A percentile compares a stretch with the other conserved stretches of the same genome.
phyloP scores from a whole-genome alignment of 495 filamentous ascomycete genomes.

The Lasiosphaeria ovina region DNA sequence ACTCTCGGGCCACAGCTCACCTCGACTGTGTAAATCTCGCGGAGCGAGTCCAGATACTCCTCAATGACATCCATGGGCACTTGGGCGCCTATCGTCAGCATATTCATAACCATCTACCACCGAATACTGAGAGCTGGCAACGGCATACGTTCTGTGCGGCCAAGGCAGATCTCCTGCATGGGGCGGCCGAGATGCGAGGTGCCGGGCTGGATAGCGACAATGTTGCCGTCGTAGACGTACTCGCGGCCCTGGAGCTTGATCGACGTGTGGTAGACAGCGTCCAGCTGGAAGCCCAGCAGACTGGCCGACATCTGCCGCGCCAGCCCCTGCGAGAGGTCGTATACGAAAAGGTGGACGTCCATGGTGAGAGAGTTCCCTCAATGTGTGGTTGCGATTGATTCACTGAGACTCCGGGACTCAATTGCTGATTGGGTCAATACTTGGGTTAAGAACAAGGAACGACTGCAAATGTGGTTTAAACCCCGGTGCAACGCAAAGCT shows the following conservation, averaged over 20 bases:
- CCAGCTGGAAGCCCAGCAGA: conserved; percentile 70
- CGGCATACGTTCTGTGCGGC: conserved; percentile 57
- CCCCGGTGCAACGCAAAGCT: too few species aligned
- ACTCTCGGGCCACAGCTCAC: conserved; percentile 37
- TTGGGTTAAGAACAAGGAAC: too few species aligned
- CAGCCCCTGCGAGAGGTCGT: conserved; percentile 81
- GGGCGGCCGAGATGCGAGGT: conserved; percentile 82
- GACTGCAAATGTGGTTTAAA: too few species aligned
- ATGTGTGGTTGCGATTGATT: too few species aligned
- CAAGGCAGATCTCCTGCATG: conserved; percentile 72
- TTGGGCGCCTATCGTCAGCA: conserved; percentile 2
- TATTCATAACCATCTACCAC: not conserved
- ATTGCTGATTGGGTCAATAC: too few species aligned
- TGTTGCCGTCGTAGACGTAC: conserved; percentile 60
- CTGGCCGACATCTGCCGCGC: conserved; percentile 45
- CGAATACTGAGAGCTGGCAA: not conserved
- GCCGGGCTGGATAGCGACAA: conserved; percentile 77
- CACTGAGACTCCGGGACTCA: too few species aligned
- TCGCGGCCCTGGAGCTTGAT: conserved; percentile 70
- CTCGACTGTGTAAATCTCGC: conserved; percentile 78
- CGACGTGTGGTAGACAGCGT: conserved; percentile 90
- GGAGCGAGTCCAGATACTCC: conserved; percentile 85
- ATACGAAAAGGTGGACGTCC: conserved; percentile 90
- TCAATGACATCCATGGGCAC: conserved; percentile 79
- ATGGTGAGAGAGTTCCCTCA: conserved; percentile 41